Conservation (phyloP, 2,329 filamentous ascomycete species). For the Beauveria rudraprayagi region DNA sequence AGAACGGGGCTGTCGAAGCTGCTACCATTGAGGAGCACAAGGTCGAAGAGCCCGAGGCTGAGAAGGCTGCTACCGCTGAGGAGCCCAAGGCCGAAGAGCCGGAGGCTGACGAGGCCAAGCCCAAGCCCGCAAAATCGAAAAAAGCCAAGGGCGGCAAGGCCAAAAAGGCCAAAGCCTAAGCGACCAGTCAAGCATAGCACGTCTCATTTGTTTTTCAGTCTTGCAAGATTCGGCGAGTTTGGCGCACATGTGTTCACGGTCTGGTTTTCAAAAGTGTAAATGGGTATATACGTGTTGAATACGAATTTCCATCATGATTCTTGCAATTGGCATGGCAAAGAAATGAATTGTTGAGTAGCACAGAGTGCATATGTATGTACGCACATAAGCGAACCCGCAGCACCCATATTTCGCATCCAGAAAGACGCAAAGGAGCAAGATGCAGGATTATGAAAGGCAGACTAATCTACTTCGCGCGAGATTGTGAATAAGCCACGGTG, state of each 20-base stretch:
- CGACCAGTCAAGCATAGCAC: not conserved
- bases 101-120: slow-evolving; percentile 27
- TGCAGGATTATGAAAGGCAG: slow-evolving; percentile 54
- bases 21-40: slow-evolving; percentile 19
- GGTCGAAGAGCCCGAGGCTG: slow-evolving; percentile 27
- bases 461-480: slow-evolving; percentile 46
- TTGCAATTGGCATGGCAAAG: not conserved
- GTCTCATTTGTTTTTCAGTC: slow-evolving; percentile 8
- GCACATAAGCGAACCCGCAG: slow-evolving; percentile 56
- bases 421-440: slow-evolving; percentile 31
- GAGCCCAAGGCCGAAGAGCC: slow-evolving; percentile 25
- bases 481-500: slow-evolving; percentile 36
- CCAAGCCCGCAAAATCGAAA: slow-evolving; percentile 25
- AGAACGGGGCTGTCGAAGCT: slow-evolving; percentile 31
- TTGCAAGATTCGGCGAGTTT: slow-evolving; percentile 10
- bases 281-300: slow-evolving; percentile 9
- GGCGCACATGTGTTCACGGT: slow-evolving; percentile 4
- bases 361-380: slow-evolving; percentile 34
- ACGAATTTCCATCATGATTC: slow-evolving; percentile 1
- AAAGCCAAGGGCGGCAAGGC: slow-evolving; percentile 29
- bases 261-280: slow-evolving; percentile 2
- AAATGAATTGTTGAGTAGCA: not conserved
- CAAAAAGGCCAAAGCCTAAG: slow-evolving; percentile 33
- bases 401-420: slow-evolving; percentile 29
- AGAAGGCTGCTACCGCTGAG: slow-evolving; percentile 27